These are phyloP conservation scores for Phytophthora pisi DNA, from an alignment of 352 stramenopile genomes.

Conservation along the genomic window DNA sequence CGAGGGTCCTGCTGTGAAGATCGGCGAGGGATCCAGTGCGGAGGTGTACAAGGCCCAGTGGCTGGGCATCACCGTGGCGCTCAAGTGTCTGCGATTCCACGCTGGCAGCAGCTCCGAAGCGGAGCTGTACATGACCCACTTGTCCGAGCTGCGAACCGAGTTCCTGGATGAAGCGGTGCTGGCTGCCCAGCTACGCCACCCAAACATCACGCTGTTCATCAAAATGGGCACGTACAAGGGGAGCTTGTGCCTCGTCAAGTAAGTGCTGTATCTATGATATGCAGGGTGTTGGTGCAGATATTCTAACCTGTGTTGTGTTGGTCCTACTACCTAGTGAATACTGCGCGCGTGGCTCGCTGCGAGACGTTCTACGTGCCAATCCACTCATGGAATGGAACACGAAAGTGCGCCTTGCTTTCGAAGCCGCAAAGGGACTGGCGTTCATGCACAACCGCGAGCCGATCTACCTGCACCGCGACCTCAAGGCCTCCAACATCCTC, in stretches of 20 bases:
- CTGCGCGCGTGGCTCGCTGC: slow-evolving; percentile 63
- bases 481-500: slow-evolving; percentile 80
- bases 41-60: slow-evolving; percentile 74
- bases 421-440: slow-evolving; percentile 71
- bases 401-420: slow-evolving; percentile 70
- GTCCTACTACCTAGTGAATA: slow-evolving; percentile 54
- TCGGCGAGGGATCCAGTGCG: slow-evolving; percentile 67
- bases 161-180: slow-evolving; percentile 74
- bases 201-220: slow-evolving; percentile 82
- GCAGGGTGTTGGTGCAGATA: slow-evolving; percentile 15
- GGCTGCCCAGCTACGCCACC: slow-evolving; percentile 65
- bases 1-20: slow-evolving; percentile 65
- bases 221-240: slow-evolving; percentile 69
- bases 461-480: slow-evolving; percentile 76
- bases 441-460: slow-evolving; percentile 82
- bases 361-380: slow-evolving; percentile 66
- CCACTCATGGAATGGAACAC: slow-evolving; percentile 70
- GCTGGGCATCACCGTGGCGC: slow-evolving; percentile 77
- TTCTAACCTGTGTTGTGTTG: slow-evolving; percentile 3
- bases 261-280: slow-evolving; percentile 29
- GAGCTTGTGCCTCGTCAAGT: slow-evolving; percentile 79
- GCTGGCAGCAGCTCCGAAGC: slow-evolving; percentile 38
- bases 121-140: slow-evolving; percentile 72
- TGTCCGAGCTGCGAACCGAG: slow-evolving; percentile 61
- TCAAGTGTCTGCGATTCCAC: slow-evolving; percentile 72